These are phyloP conservation scores for Sporothrix dimorphospora DNA, from an alignment of 2,329 filamentous ascomycete genomes.

Conservation along the genomic window DNA sequence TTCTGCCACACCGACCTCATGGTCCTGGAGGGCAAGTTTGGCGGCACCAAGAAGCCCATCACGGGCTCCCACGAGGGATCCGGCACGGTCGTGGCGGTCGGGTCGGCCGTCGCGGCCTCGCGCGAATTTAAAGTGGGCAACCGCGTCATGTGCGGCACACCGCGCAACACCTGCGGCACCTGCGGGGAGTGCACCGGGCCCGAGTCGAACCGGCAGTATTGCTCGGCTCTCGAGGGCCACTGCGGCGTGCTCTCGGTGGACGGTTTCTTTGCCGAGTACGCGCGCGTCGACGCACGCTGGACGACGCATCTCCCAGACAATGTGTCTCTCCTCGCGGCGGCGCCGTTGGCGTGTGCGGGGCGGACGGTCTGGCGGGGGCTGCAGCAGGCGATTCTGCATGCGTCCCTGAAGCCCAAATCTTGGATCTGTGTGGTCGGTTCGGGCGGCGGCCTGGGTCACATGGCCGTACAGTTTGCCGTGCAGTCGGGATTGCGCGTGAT, in stretches of 20 bases:
- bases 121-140: constrained; percentile 51
- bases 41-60: constrained; percentile 45
- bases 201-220: constrained; percentile 57
- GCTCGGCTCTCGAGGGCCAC: constrained; percentile 48
- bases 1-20: constrained; percentile 66
- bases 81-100: constrained; percentile 57
- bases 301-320: constrained; percentile 52
- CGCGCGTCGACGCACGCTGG: constrained; percentile 52
- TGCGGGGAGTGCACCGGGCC: constrained; percentile 57
- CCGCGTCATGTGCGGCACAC: constrained; percentile 59
- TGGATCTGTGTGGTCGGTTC: constrained; percentile 52
- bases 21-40: constrained; percentile 55
- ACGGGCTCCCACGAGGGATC: constrained; percentile 62
- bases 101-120: constrained; percentile 39
- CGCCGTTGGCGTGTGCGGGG: constrained; percentile 61
- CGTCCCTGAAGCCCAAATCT: constrained; percentile 41
- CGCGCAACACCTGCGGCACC: constrained; percentile 54
- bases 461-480: constrained; percentile 43
- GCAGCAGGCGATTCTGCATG: constrained; percentile 37
- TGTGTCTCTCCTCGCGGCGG: constrained; percentile 54
- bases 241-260: constrained; percentile 53
- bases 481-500: constrained; percentile 56
- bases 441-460: constrained; percentile 57
- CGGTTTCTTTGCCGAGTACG: constrained; percentile 62
- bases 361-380: constrained; percentile 55